Percentiles rank a stretch among this genome's conserved stretches.
Conservation (phyloP, 352 stramenopile genomes). For the Phytophthora melonis region DNA sequence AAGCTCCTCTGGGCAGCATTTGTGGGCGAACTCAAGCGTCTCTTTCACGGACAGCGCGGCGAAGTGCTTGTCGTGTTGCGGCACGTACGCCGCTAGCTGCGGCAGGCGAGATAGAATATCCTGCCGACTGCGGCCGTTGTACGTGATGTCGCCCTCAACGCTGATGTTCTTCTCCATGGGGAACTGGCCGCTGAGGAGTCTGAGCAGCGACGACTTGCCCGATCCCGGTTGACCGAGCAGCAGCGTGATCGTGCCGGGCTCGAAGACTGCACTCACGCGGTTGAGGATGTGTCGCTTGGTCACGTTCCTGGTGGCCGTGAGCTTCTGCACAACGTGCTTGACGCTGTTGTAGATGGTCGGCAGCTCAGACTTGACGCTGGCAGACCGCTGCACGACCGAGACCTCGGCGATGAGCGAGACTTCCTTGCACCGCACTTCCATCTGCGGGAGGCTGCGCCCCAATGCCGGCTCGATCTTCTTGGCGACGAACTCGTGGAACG, state of each 20-base stretch:
- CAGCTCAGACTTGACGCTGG: constrained; percentile 23
- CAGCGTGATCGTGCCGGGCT: constrained; percentile 43
- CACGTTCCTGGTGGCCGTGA: constrained; percentile 4
- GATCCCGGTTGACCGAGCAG: constrained; percentile 46
- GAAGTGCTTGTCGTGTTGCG: constrained; percentile 37
- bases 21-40: constrained; percentile 37
- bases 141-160: constrained; percentile 37
- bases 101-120: constrained; percentile 17
- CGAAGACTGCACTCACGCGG: constrained; percentile 36
- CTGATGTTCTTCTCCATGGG: constrained; percentile 33
- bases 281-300: constrained; percentile 37
- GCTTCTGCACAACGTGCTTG: constrained; percentile 18
- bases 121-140: constrained; percentile 27
- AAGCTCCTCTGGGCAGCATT: constrained; percentile 20
- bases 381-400: constrained; percentile 14
- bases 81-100: constrained; percentile 32
- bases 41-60: constrained; percentile 33
- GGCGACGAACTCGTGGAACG: constrained; percentile 35
- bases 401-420: constrained; percentile 39
- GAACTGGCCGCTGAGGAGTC: constrained; percentile 41
- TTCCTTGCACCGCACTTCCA: constrained; percentile 48
- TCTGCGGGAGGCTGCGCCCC: constrained; percentile 32
- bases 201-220: constrained; percentile 51
- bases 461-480: constrained; percentile 30
- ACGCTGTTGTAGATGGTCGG: constrained; percentile 40